Conservation (phyloP, 768 basidiomycete genomes). For the Amanita pseudoporphyria region DNA sequence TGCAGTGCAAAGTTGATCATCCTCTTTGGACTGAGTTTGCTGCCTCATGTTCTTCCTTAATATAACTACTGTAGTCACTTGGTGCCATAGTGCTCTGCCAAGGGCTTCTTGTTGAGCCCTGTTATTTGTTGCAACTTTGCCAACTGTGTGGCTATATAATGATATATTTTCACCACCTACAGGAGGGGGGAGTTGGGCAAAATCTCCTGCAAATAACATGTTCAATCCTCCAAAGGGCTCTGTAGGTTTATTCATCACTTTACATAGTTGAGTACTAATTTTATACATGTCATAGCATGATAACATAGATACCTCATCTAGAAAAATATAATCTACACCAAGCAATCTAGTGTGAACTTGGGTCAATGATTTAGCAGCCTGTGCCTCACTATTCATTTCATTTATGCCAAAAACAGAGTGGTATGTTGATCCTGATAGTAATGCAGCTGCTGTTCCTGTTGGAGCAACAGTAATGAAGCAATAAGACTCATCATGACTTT, state of each 20-base stretch:
- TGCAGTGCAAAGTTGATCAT: constrained; percentile 11
- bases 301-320: constrained; percentile 30
- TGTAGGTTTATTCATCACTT: constrained; percentile 8
- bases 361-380: background rate
- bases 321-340: constrained; percentile 22
- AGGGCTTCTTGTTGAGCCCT: constrained; percentile 12
- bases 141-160: constrained; percentile 5
- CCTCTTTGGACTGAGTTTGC: constrained; percentile 8
- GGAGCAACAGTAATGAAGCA: constrained; percentile 16
- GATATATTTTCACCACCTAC: constrained; percentile 7
- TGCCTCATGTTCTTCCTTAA: too few species aligned
- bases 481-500: constrained; percentile 8
- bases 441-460: constrained; percentile 17
- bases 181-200: constrained; percentile 22
- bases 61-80: constrained; percentile 23
- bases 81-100: constrained; percentile 22
- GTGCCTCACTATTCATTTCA: too few species aligned
- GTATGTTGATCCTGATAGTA: constrained; percentile 11
- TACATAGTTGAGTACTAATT: constrained; percentile 14
- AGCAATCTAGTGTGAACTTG: background rate
- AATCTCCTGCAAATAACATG: too few species aligned
- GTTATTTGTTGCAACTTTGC: background rate
- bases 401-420: too few species aligned
- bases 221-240: constrained; percentile 20
- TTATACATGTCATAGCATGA: constrained; percentile 16